Evolutionary conservation across 176 grass and related monocot genomes (phyloP), one percentile per base, ranked within the genome.

Genomic region (Lolium rigidum): DNA sequence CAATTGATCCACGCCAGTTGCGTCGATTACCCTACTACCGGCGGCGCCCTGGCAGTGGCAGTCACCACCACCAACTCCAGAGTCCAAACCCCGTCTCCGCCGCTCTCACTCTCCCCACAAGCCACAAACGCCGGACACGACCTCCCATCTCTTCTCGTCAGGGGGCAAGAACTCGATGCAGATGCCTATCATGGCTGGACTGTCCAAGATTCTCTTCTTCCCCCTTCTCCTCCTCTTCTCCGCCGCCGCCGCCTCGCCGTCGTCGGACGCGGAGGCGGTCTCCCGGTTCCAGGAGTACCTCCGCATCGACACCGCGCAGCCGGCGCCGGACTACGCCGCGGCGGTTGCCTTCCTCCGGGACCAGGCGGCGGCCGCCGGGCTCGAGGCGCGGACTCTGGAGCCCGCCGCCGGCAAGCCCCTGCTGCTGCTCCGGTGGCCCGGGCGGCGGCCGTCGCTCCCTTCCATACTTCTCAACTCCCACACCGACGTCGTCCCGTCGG

Each of bases 231-330:
- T 92, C 16, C 17, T 92, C 9, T 0, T 50, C 4, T 28, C 51
- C 60, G 70, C 80, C 47, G 5, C 55, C 15, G 62, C 58, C 55
- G 10, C 84, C 9, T 86, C 82, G n/a, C 21, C 70, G 38, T 63
- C 89, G 20, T 18, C 86, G 28, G 96, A 98, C 56, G 86, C 88
- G 58, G 88, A 90, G 10, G 85, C 74, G 1, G 74, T 98, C 70
- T 92, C 88, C 76, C 91, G 97, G 51, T 98, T 98, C 90, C 97
- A 89, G 82, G 94, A 92, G 88, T 98, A 98, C 88, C 97, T 98
- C 79, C 94, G 92, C 74, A 96, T 95, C 85, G 90, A 98, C 86
- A 96, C 97, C 24, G 86, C 97, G 82, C 97, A 98, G 41, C 94
- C 94, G 18, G 21, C 80, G 25, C 96, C 96, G 6, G 87, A 98